Evolutionary conservation across 805 yeast genomes (phyloP).

Genomic region (Wickerhamomyces silvicola): DNA sequence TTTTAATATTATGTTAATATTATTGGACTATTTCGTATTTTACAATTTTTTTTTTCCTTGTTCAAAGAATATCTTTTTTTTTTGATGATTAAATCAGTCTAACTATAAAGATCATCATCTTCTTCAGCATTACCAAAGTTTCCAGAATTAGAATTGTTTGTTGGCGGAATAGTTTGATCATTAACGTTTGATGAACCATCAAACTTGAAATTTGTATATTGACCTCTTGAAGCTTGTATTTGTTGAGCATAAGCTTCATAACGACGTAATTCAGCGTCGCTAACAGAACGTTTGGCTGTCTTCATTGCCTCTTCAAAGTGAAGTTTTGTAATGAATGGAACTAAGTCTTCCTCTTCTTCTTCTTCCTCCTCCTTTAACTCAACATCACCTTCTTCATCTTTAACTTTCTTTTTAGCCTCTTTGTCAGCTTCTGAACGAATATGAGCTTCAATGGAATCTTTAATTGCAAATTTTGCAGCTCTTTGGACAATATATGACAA

Average conservation of each 20-base stretch:
- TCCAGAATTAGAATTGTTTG: constrained; percentile 28
- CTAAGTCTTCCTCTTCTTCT: constrained; percentile 84
- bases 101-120: constrained; percentile 59
- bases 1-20: too few species aligned
- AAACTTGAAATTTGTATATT: constrained; percentile 84
- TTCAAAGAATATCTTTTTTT: constrained; percentile 3
- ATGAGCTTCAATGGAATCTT: constrained; percentile 91
- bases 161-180: constrained; percentile 30
- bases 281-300: constrained; percentile 96
- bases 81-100: constrained; percentile 4
- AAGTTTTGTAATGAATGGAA: constrained; percentile 87
- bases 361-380: constrained; percentile 39
- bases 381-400: constrained; percentile 42
- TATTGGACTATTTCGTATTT: too few species aligned
- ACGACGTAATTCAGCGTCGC: constrained; percentile 96
- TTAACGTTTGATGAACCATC: constrained; percentile 35
- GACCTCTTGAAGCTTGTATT: constrained; percentile 93
- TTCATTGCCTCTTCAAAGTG: constrained; percentile 99
- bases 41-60: too few species aligned
- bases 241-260: constrained; percentile 98
- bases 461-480: constrained; percentile 97
- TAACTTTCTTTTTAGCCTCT: constrained; percentile 33
- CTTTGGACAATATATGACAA: constrained; percentile 95
- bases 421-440: constrained; percentile 38
- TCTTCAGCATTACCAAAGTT: constrained; percentile 45